Evolutionary conservation across 2,329 filamentous ascomycete species (phyloP), one percentile per base, ranked within the genome.

Genomic region (Cercospora berteroae): DNA sequence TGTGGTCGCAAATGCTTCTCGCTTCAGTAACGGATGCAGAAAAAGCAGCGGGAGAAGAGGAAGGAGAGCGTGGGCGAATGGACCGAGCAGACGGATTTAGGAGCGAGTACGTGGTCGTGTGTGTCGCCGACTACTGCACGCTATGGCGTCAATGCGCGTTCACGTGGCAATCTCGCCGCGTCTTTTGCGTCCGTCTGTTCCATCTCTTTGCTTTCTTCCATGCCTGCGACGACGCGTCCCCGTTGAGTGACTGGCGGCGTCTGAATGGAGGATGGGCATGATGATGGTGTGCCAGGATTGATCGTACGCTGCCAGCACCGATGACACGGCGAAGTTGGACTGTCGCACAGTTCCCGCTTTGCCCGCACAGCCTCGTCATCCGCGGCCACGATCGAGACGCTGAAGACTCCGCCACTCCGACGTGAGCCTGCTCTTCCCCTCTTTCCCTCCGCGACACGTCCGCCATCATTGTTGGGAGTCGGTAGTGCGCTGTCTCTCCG

Each of bases 71-170:
- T 16, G 12, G 23, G 27, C 52, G 23, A 56, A 56, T 56, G 52
- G 52, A 27, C 23, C 8, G 52, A 56, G 52, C 9, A n/a, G 23
- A 56, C 25, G 55, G 27, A 58, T 62, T 27, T 55, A 55, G 44
- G 27, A 55, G 42, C 29, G 44, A 63, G 60, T n/a, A 63, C 42
- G 44, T 52, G 25, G 29, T 63, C 60, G 60, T 52, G 60, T 63
- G 60, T 48, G 39, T 23, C n/a, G 42, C 9, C 23, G 59, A 31
- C 36, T 12, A 44, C 27, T 36, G 27, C 33, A 33, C 20, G n/a
- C 57, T 59, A 25, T 42, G 2, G 55, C 55, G 55, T 58, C 29
- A 58, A 58, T 18, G 12, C 31, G 16, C 25, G 23, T 58, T 36
- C 55, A 36, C 55, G 29, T 58, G 55, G 55, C 55, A 23, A 8